phyloP scores from a whole-genome alignment of 371 early-diverging fungal genomes.

The Rhizomucor miehei region DNA sequence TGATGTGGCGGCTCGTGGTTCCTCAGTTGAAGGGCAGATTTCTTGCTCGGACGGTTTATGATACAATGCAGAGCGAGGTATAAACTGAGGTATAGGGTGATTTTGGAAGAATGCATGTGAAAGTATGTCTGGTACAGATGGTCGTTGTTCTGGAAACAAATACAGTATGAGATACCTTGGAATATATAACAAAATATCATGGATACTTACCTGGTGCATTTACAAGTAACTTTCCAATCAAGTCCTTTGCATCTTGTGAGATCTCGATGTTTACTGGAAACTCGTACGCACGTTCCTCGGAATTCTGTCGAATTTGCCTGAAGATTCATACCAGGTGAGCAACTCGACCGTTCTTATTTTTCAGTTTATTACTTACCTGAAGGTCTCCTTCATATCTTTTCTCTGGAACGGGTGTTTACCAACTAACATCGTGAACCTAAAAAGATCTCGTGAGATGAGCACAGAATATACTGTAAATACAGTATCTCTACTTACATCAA shows the following conservation, averaged over 20 bases:
- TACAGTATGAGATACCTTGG: background rate
- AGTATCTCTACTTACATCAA: constrained; percentile 66
- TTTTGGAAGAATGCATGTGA: constrained; percentile 44
- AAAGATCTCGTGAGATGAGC: background rate
- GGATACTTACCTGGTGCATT: constrained; percentile 64
- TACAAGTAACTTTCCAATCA: constrained; percentile 80
- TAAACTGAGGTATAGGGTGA: constrained; percentile 31
- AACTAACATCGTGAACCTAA: constrained; percentile 85
- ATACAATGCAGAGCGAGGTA: constrained; percentile 31
- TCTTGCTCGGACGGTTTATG: constrained; percentile 24
- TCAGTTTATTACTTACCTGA: constrained; percentile 48
- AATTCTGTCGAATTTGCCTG: constrained; percentile 60
- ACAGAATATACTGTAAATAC: background rate
- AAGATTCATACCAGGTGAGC: constrained; percentile 2
- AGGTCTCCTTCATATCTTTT: constrained; percentile 79
- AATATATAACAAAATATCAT: background rate
- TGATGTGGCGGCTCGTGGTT: background rate
- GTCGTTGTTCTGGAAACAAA: constrained; percentile 30
- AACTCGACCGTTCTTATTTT: background rate
- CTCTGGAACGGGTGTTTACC: constrained; percentile 98
- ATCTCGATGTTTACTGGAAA: constrained; percentile 75
- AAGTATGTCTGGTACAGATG: constrained; percentile 36
- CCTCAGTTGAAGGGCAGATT: constrained; percentile 3
- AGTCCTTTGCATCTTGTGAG: constrained; percentile 69
- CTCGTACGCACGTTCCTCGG: constrained; percentile 65